Percentiles rank a stretch among this genome's conserved stretches.
Evolutionary conservation across 208 protist species (phyloP).

Genomic region (Trypanosoma platydactyli): DNA sequence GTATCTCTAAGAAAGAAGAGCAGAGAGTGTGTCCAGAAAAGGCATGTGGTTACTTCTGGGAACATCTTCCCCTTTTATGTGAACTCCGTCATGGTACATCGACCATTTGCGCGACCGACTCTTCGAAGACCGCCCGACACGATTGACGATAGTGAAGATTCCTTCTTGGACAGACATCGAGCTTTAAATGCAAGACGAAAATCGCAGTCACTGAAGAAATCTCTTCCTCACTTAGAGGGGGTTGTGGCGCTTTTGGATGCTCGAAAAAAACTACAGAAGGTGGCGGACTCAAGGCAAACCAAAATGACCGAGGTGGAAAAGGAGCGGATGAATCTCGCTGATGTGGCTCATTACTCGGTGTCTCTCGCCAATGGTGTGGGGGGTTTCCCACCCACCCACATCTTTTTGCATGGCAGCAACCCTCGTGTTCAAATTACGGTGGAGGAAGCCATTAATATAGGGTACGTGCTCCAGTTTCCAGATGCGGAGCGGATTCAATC

Average conservation of each 20-base stretch:
- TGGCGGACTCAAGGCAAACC: slow-evolving; percentile 24
- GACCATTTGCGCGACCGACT: slow-evolving; percentile 19
- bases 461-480: slow-evolving; percentile 80
- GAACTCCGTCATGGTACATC: slow-evolving; percentile 21
- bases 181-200: slow-evolving; percentile 4
- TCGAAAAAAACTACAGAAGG: slow-evolving; percentile 23
- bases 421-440: slow-evolving; percentile 68
- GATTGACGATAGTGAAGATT: slow-evolving; percentile 9
- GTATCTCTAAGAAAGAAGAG: slow-evolving; percentile 5
- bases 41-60: slow-evolving; percentile 4
- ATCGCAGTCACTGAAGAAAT: neutral
- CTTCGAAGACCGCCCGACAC: slow-evolving; percentile 6
- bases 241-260: slow-evolving; percentile 16
- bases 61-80: slow-evolving; percentile 29
- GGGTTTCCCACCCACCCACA: slow-evolving; percentile 57
- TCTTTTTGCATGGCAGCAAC: slow-evolving; percentile 63
- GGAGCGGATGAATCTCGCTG: slow-evolving; percentile 19
- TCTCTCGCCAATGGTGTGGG: neutral
- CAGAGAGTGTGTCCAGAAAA: neutral
- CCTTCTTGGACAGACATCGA: slow-evolving; percentile 22
- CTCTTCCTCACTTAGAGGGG: slow-evolving; percentile 17
- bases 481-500: slow-evolving; percentile 68
- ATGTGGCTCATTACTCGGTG: neutral
- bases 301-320: slow-evolving; percentile 15
- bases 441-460: slow-evolving; percentile 66